Evolutionary conservation across 345 rosid genomes (phyloP), one percentile per base, ranked within the genome.

Genomic region (Sisymbrium altissimum): DNA sequence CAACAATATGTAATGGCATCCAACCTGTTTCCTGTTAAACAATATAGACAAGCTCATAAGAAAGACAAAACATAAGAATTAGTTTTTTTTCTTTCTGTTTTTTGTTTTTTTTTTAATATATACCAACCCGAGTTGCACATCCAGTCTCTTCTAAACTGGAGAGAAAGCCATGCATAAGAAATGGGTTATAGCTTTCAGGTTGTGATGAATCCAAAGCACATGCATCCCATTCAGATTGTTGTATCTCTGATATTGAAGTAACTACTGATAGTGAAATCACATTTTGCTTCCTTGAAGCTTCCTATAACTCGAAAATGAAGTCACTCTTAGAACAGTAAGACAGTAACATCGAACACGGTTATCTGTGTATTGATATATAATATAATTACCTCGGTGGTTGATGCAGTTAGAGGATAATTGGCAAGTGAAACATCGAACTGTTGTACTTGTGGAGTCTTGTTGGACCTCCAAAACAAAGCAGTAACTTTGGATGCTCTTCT

Each of bases 21-120:
- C 98, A 94, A 76, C 98, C 97, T 64, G 95, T 93, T 81, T 89
- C 92, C 97, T 91, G 86, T 30, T n/a, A 88, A 50, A 76, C 9
- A 66, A n/a, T 38, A 25, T n/a, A 59, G 35, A 4, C 52, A 2
- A 14, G 29, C 10, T 48, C 27, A 48, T 60, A 68, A 49, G 68
- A 49, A 50, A 17, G 14, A 59, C 17, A 49, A 56, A 10, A 46
- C 19, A 46, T 11, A 8, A 75, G 3, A 60, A 32, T 18, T 0
- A 30, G 13, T 3, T 7, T 38, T 30, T 38, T 3, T 23, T 23
- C 1, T 7, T 38, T 30, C 27, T 3, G 1, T 3, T 7, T 38
- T 30, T 38, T 3, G 1, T 23, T 23, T 23, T 71, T 48, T 10
- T 9, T 5, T 3, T 3, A 6, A 7, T 48, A 10, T 6, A 10